Percentiles rank a stretch among this genome's conserved stretches.
phyloP scores from a whole-genome alignment of 2,329 filamentous ascomycete genomes.

The Pestalotiopsis sp. region DNA sequence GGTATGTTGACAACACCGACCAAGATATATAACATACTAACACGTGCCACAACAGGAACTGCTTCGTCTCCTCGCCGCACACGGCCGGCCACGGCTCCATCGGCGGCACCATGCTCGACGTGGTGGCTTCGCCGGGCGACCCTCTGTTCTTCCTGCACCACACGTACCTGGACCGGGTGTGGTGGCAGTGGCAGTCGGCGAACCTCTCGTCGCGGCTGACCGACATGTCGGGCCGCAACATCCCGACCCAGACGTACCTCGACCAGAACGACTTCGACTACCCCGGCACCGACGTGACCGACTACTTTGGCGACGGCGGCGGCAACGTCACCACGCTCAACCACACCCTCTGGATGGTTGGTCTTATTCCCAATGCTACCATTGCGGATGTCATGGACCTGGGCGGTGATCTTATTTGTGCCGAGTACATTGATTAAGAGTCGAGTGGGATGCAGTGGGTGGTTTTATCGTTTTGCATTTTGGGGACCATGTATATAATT shows the following conservation, averaged over 20 bases:
- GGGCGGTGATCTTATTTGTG: conserved; percentile 21
- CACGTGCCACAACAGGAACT: conserved; percentile 7
- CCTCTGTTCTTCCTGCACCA: conserved; percentile 34
- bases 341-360: conserved; percentile 27
- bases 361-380: conserved; percentile 25
- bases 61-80: conserved; percentile 1
- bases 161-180: conserved; percentile 28
- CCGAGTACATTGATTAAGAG: conserved; percentile 18
- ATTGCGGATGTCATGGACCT: conserved; percentile 29
- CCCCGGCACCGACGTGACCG: conserved; percentile 12
- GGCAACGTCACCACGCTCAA: conserved; percentile 26
- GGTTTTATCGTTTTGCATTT: not conserved
- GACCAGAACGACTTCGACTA: conserved; percentile 4
- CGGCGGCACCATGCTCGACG: conserved; percentile 12
- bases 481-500: not conserved
- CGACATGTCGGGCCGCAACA: conserved; percentile 13
- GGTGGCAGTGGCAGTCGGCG: conserved; percentile 31
- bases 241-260: conserved; percentile 1
- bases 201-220: conserved; percentile 22
- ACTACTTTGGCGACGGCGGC: conserved; percentile 25
- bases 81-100: not conserved
- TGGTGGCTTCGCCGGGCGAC: conserved; percentile 32
- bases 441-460: not conserved
- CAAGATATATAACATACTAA: not conserved
- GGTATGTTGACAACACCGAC: conserved; percentile 4